Evolutionary conservation across 2,329 filamentous ascomycete genomes (phyloP).

Genomic region (Aspergillus terreus): DNA sequence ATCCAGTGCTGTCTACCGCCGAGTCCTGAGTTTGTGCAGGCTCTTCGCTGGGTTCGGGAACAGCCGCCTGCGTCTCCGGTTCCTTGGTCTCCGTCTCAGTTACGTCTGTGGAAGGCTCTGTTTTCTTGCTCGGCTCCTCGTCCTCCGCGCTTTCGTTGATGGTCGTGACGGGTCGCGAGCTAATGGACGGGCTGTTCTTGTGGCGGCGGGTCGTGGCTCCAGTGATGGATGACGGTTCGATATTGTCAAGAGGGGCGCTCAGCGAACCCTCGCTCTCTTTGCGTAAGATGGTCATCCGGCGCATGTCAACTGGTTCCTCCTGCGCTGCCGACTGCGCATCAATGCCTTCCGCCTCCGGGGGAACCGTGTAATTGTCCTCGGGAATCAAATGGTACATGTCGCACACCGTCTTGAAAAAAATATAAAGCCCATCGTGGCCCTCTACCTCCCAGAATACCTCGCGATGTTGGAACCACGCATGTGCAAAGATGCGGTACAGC

Average conservation of each 20-base stretch:
- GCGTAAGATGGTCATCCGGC: constrained; percentile 34
- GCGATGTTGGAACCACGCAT: constrained; percentile 97
- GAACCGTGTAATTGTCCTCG: constrained; percentile 92
- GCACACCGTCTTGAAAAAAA: constrained; percentile 96
- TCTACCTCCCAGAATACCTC: constrained; percentile 95
- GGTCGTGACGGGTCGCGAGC: constrained; percentile 69
- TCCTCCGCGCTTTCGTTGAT: constrained; percentile 83
- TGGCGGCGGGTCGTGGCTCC: constrained; percentile 76
- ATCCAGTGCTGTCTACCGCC: constrained; percentile 8
- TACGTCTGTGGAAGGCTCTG: constrained; percentile 13
- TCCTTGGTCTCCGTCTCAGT: constrained; percentile 5
- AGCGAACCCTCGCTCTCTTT: constrained; percentile 27
- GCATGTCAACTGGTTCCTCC: constrained; percentile 22
- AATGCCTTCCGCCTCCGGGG: constrained; percentile 83
- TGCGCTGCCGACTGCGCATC: constrained; percentile 45
- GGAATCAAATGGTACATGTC: constrained; percentile 86
- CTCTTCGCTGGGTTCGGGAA: constrained; percentile 10
- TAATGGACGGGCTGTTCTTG: constrained; percentile 75
- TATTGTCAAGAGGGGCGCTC: constrained; percentile 17
- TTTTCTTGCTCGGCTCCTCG: constrained; percentile 39
- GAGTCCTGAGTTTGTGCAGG: constrained; percentile 1
- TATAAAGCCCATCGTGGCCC: constrained; percentile 82
- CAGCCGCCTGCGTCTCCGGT: constrained; percentile 11
- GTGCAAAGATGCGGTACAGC: constrained; percentile 93
- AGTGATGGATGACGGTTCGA: constrained; percentile 47